These are phyloP conservation scores for Cladosporium velox DNA, from an alignment of 2,329 filamentous ascomycete species.

Conservation along the genomic window DNA sequence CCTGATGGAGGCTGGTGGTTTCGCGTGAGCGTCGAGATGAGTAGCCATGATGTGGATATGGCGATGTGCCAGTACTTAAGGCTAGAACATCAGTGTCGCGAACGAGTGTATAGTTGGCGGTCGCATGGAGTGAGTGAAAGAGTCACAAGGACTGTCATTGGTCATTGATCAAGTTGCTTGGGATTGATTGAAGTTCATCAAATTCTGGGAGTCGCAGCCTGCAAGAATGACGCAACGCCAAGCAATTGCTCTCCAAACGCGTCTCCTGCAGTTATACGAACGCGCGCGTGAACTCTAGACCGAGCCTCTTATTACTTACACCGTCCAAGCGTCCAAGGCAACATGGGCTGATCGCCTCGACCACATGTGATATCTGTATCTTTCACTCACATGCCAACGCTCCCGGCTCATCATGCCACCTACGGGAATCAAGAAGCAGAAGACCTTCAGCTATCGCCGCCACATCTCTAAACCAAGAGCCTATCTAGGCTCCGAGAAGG, in stretches of 20 bases:
- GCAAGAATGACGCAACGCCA: slow-evolving; percentile 3
- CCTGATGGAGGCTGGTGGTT: slow-evolving; percentile 70
- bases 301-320: background rate
- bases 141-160: background rate
- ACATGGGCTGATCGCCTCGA: background rate
- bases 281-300: background rate
- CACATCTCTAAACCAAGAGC: slow-evolving; percentile 16
- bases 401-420: background rate
- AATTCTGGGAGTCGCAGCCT: background rate
- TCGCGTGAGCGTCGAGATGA: slow-evolving; percentile 71
- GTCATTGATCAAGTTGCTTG: background rate
- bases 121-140: background rate
- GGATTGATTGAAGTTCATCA: background rate
- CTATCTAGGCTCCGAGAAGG: slow-evolving; percentile 10
- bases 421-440: slow-evolving; percentile 16
- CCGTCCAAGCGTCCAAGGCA: background rate
- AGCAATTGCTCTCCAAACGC: background rate
- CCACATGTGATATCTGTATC: background rate
- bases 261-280: background rate
- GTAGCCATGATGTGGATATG: background rate
- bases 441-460: slow-evolving; percentile 14
- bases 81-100: background rate
- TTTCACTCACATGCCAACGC: background rate
- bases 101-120: background rate
- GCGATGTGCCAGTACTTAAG: background rate